Base-by-base conservation (phyloP, 1,139 yeast genomes). In the Waltiozyma solani region DNA sequence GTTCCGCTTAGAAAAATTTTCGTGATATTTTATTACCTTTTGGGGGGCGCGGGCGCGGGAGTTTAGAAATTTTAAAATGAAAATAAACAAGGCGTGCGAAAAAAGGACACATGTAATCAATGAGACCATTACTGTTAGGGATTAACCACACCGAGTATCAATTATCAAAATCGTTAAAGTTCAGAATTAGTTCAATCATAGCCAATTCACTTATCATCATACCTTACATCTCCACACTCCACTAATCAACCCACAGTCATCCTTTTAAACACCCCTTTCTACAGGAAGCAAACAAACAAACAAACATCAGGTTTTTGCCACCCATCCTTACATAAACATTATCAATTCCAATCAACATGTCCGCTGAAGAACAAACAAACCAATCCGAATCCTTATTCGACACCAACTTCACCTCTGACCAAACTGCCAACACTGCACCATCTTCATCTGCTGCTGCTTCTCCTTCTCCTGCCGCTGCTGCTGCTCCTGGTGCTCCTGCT, bases 331-430 rank as follows among this genome's bases (percentile, higher is more conserved):
- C 15, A 35, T 14, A 12, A 18, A 36, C 12, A 23, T 21, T n/a
- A 14, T 14, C 17, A 11, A 24, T 12, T 11, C 13, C 12, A 14
- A 10, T 10, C 32, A 37, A 21, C 17, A 42, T 42, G 44, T 31
- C 44, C 11, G 36, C 32, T 22, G 46, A 44, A 24, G 30, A 27
- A 34, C 15, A 35, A 20, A 15, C 30, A 20, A 37, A 36, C 35
- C 30, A 46, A 5, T 50, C 54, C 3, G 54, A 50, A 38, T 50
- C 54, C 8, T 33, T 50, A 13, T 52, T 52, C 30, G 54, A 52
- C 39, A 42, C 54, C 6, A 49, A 47, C 38, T 52, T 50, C 43
- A 50, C 52, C 30, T 17, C 41, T 10, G 29, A 36, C 6, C 38
- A 34, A 14, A n/a, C 46, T 25, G 39, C 22, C 19, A 27, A 32